Conservation (phyloP, 306 rosid species). For the Hylodesmum podocarpum region DNA sequence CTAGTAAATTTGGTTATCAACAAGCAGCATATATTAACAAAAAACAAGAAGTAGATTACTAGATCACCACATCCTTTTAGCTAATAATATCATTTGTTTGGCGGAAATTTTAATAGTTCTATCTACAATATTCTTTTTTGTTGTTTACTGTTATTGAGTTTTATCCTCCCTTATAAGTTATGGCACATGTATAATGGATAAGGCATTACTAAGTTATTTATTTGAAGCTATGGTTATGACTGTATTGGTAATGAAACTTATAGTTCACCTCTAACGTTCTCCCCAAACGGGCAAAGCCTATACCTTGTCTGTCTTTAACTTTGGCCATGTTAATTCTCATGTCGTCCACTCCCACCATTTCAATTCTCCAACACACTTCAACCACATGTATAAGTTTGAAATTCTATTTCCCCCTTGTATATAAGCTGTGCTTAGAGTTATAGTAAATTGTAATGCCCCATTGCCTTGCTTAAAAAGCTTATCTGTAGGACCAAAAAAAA, state of each 20-base stretch:
- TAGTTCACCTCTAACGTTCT: background rate
- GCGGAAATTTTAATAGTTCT: background rate
- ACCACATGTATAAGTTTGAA: background rate
- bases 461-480: slow-evolving; percentile 17
- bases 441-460: background rate
- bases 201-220: background rate
- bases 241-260: background rate
- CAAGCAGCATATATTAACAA: slow-evolving; percentile 1
- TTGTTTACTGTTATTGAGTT: slow-evolving; percentile 13
- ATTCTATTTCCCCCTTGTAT: slow-evolving; percentile 8
- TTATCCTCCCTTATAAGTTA: slow-evolving; percentile 8
- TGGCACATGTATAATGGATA: background rate
- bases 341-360: background rate
- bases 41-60: background rate
- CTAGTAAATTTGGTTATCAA: background rate
- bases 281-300: background rate
- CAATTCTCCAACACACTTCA: background rate
- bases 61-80: slow-evolving; percentile 13
- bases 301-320: background rate
- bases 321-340: background rate
- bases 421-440: background rate
- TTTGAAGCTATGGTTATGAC: background rate
- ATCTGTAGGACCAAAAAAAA: too few species aligned
- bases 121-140: slow-evolving; percentile 11
- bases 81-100: slow-evolving; percentile 1